A percentile compares a stretch with the other conserved stretches of the same genome.
phyloP scores from a whole-genome alignment of 192 early-diverging fungal species.

The Backusella parvicylindrica region DNA sequence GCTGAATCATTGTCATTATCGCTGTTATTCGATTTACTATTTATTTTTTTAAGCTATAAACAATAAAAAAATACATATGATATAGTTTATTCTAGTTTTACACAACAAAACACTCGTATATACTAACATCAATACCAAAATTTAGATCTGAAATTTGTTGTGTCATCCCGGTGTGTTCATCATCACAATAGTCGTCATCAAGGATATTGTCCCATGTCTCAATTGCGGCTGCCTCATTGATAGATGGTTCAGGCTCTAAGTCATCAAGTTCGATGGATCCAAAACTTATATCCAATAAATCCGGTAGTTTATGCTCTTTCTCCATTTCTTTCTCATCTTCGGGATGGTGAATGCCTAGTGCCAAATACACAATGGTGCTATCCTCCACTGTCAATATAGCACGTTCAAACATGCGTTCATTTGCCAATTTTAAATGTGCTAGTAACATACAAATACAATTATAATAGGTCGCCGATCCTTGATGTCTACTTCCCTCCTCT shows the following conservation, averaged over 20 bases:
- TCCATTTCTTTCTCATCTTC: not conserved
- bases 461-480: not conserved
- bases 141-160: constrained; percentile 2
- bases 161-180: constrained; percentile 12
- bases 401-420: not conserved
- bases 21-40: not conserved
- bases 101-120: not conserved
- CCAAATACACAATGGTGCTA: not conserved
- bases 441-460: not conserved
- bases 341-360: not conserved
- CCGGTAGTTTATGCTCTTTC: not conserved
- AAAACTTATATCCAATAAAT: not conserved
- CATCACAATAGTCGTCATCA: not conserved
- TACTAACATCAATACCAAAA: not conserved
- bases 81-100: no score
- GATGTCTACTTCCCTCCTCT: not conserved
- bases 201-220: not conserved
- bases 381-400: not conserved
- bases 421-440: not conserved
- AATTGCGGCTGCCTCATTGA: not conserved
- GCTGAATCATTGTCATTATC: not conserved
- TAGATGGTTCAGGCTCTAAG: not conserved
- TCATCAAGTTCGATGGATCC: not conserved
- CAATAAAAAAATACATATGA: no score
- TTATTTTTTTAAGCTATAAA: not conserved